A percentile compares a stretch with the other conserved stretches of the same genome.
These are phyloP conservation scores for Avena sativa DNA, from an alignment of 176 grass and related monocot genomes.

Conservation along the genomic window DNA sequence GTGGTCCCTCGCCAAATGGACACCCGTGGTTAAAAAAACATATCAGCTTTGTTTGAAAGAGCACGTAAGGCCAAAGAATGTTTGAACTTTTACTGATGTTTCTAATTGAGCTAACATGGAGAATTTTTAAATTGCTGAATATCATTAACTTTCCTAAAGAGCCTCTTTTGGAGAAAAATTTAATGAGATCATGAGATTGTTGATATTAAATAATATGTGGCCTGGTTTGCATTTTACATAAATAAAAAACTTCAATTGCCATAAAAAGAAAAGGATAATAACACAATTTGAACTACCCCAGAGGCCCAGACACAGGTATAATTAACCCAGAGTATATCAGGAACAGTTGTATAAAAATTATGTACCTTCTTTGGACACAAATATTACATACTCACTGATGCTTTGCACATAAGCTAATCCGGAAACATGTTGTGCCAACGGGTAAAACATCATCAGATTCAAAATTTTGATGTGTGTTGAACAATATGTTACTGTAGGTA, in stretches of 20 bases:
- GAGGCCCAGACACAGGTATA: background rate
- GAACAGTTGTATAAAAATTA: background rate
- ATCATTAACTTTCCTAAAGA: background rate
- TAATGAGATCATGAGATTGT: background rate
- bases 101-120: background rate
- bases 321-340: constrained; percentile 5
- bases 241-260: background rate
- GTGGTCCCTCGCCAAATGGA: background rate
- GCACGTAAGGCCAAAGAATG: background rate
- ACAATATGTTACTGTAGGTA: constrained; percentile 45
- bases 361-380: background rate
- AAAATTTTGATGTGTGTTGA: constrained; percentile 40
- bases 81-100: background rate
- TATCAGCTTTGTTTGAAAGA: background rate
- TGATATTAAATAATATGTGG: background rate
- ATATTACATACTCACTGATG: constrained; percentile 19
- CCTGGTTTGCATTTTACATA: constrained; percentile 20
- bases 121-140: background rate
- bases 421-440: background rate
- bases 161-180: background rate
- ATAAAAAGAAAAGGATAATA: constrained; percentile 2
- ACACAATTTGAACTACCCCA: constrained; percentile 19
- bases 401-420: constrained; percentile 38
- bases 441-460: background rate
- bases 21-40: background rate